Evolutionary conservation across 768 basidiomycete genomes (phyloP).

Genomic region (Phaeotremella skinneri): DNA sequence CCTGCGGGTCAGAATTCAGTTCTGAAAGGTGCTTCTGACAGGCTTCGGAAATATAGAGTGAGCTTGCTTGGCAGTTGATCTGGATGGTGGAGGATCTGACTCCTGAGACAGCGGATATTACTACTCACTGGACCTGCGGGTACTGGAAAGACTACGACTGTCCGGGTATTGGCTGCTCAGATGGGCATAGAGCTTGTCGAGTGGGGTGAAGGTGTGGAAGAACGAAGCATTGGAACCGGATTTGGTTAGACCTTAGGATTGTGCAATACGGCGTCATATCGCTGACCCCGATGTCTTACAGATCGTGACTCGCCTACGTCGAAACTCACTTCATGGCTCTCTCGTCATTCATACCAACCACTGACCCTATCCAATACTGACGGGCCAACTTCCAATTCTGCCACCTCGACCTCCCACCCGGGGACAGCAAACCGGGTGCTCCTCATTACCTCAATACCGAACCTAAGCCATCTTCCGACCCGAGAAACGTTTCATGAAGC

Average conservation of each 20-base stretch:
- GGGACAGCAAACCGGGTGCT: constrained; percentile 60
- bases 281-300: constrained; percentile 16
- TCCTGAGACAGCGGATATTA: constrained; percentile 65
- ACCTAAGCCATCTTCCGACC: constrained; percentile 71
- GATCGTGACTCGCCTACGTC: constrained; percentile 54
- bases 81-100: neutral
- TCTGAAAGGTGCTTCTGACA: constrained; percentile 30
- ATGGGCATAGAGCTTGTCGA: constrained; percentile 77
- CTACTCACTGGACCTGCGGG: constrained; percentile 85
- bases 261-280: too few relatives aligned
- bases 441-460: constrained; percentile 86
- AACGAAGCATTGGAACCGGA: constrained; percentile 53
- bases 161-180: constrained; percentile 71
- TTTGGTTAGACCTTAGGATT: constrained; percentile 47
- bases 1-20: constrained; percentile 6
- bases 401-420: constrained; percentile 8
- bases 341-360: constrained; percentile 53
- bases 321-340: constrained; percentile 74
- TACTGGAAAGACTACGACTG: constrained; percentile 80
- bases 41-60: constrained; percentile 48
- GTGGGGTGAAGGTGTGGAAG: constrained; percentile 72
- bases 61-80: constrained; percentile 5
- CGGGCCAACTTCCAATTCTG: constrained; percentile 15
- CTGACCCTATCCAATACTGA: constrained; percentile 22
- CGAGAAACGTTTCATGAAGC: constrained; percentile 71